These are phyloP conservation scores for Bromus sterilis DNA, from an alignment of 176 grass and related monocot species.

Conservation along the genomic window DNA sequence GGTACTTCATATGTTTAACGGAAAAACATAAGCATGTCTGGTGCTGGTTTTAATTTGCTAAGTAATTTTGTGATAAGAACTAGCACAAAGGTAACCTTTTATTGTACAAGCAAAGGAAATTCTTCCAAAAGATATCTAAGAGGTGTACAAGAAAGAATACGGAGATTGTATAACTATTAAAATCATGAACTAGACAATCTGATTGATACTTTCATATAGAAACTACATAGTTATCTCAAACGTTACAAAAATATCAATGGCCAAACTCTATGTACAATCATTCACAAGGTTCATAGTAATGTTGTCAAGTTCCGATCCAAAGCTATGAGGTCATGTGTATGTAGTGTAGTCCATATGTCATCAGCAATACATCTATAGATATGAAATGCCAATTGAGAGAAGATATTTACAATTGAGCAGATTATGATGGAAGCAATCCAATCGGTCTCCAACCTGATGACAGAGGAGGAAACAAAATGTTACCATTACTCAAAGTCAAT, in stretches of 20 bases:
- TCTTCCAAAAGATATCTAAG: constrained; percentile 5
- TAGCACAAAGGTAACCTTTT: neutral
- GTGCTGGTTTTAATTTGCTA: neutral
- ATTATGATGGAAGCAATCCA: constrained; percentile 79
- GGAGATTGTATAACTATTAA: neutral
- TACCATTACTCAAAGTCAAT: neutral
- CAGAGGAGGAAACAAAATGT: constrained; percentile 1
- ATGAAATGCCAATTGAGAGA: constrained; percentile 12
- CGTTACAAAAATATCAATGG: neutral
- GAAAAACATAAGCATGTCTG: neutral
- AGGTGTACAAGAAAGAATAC: neutral
- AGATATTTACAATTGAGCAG: constrained; percentile 64
- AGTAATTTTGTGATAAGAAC: neutral
- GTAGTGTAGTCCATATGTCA: neutral
- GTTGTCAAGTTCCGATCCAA: neutral
- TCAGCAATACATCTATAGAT: constrained; percentile 15
- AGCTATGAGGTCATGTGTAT: neutral
- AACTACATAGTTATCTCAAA: neutral
- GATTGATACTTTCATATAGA: neutral
- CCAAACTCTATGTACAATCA: neutral
- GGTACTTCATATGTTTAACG: neutral
- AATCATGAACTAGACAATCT: neutral
- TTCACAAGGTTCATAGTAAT: neutral
- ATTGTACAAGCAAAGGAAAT: neutral
- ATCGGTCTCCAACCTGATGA: constrained; percentile 52